Percentiles rank a stretch among this genome's conserved stretches.
Evolutionary conservation across 768 basidiomycete species (phyloP).

Genomic region (Strobilomyces echinocephalus): DNA sequence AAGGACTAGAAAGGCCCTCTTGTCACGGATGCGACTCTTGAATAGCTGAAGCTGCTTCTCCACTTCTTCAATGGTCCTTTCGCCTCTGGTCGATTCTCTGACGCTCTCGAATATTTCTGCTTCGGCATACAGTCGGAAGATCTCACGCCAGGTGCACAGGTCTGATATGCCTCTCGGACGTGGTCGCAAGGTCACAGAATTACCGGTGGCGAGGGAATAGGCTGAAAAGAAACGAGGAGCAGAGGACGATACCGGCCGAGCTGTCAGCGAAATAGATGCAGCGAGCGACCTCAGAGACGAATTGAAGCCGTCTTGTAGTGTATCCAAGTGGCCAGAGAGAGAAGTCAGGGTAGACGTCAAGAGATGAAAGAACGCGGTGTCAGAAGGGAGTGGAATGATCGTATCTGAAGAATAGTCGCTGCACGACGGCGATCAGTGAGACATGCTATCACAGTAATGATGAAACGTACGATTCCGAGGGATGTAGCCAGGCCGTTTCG

Average conservation of each 20-base stretch:
- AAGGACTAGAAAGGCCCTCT: slow-evolving; percentile 49
- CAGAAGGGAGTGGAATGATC: slow-evolving; percentile 75
- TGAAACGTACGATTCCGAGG: slow-evolving; percentile 8
- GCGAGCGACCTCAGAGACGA: slow-evolving; percentile 47
- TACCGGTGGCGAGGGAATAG: slow-evolving; percentile 24
- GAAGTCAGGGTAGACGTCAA: slow-evolving; percentile 58
- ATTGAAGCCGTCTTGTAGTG: slow-evolving; percentile 48
- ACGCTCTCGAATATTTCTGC: slow-evolving; percentile 78
- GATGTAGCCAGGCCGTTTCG: neutral
- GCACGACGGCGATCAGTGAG: neutral
- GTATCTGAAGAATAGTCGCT: slow-evolving; percentile 41
- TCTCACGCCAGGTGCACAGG: slow-evolving; percentile 83
- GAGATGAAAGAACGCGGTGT: slow-evolving; percentile 74
- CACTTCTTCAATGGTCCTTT: slow-evolving; percentile 63
- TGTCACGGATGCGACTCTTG: slow-evolving; percentile 49
- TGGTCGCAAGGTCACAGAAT: slow-evolving; percentile 37
- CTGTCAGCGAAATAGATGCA: slow-evolving; percentile 28
- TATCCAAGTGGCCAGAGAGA: slow-evolving; percentile 46
- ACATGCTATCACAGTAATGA: neutral
- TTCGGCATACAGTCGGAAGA: slow-evolving; percentile 85
- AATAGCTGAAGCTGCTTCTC: slow-evolving; percentile 64
- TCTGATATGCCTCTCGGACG: slow-evolving; percentile 41
- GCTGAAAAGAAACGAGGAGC: slow-evolving; percentile 30
- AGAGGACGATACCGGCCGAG: slow-evolving; percentile 31
- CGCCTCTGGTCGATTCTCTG: slow-evolving; percentile 60